Conservation (phyloP, 352 stramenopile genomes). For the Peronospora belbahrii region DNA sequence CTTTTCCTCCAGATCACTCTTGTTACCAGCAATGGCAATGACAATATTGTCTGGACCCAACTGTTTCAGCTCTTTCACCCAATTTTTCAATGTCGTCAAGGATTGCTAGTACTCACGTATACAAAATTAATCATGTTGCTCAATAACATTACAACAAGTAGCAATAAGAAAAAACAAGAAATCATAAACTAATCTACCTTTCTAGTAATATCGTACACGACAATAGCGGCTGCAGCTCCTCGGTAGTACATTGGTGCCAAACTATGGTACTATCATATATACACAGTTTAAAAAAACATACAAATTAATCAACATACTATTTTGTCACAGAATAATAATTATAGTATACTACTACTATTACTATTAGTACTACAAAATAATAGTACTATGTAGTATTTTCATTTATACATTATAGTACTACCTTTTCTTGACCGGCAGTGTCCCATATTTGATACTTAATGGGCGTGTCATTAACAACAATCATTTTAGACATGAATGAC, state of each 20-base stretch:
- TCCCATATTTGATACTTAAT: conserved; percentile 99
- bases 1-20: conserved; percentile 88
- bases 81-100: conserved; percentile 91
- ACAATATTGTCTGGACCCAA: conserved; percentile 91
- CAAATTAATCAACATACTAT: no score
- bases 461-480: conserved; percentile 86
- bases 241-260: conserved; percentile 98
- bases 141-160: no score
- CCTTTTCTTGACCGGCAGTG: conserved; percentile 95
- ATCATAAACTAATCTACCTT: conserved; percentile 37
- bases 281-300: no score
- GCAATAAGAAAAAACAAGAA: neutral
- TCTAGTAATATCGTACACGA: conserved; percentile 98
- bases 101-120: conserved; percentile 73
- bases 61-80: conserved; percentile 91
- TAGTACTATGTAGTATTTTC: no score
- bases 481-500: conserved; percentile 96
- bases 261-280: conserved; percentile 92
- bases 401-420: no score
- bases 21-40: conserved; percentile 93
- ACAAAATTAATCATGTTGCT: no score
- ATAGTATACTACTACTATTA: no score
- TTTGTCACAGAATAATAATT: neutral
- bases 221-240: conserved; percentile 92
- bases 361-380: no score